These are phyloP conservation scores for Aspergillus sparsus DNA, from an alignment of 495 filamentous ascomycete genomes.

Conservation along the genomic window DNA sequence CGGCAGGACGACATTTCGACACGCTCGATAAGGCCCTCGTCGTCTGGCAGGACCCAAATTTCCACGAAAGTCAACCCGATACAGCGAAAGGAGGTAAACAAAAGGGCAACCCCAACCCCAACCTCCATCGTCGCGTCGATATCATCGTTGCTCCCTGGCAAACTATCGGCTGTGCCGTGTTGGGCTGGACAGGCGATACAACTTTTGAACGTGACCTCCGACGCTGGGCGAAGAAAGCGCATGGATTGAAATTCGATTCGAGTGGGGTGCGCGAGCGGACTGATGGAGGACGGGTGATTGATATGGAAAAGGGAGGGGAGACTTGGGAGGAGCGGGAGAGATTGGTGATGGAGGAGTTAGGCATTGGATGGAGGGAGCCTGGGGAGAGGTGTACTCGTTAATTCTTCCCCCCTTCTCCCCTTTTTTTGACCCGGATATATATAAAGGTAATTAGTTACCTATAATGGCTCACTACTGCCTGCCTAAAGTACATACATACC, in stretches of 20 bases:
- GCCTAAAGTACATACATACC: no score
- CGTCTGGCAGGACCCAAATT: constrained; percentile 84
- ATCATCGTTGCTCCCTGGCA: constrained; percentile 91
- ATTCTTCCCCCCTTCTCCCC: constrained; percentile 11
- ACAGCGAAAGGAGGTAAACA: constrained; percentile 5
- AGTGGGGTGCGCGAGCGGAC: constrained; percentile 73
- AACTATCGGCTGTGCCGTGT: constrained; percentile 81
- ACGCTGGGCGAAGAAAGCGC: constrained; percentile 71
- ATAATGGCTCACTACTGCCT: no score
- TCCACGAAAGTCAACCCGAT: constrained; percentile 11
- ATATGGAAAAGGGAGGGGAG: constrained; percentile 57
- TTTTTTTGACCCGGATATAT: not conserved
- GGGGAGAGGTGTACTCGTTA: constrained; percentile 75
- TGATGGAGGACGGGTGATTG: constrained; percentile 65
- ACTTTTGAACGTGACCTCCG: constrained; percentile 90
- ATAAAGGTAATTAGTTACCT: no score
- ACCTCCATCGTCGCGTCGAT: constrained; percentile 83
- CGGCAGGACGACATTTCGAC: constrained; percentile 59
- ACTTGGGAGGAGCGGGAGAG: constrained; percentile 73
- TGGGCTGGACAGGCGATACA: constrained; percentile 85
- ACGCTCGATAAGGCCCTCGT: constrained; percentile 87
- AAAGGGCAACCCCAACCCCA: constrained; percentile 68
- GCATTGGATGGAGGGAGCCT: constrained; percentile 70
- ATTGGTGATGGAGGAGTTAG: constrained; percentile 77
- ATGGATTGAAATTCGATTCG: constrained; percentile 83